phyloP scores from a whole-genome alignment of 495 filamentous ascomycete genomes.

The Hypoxylon subgilvum region DNA sequence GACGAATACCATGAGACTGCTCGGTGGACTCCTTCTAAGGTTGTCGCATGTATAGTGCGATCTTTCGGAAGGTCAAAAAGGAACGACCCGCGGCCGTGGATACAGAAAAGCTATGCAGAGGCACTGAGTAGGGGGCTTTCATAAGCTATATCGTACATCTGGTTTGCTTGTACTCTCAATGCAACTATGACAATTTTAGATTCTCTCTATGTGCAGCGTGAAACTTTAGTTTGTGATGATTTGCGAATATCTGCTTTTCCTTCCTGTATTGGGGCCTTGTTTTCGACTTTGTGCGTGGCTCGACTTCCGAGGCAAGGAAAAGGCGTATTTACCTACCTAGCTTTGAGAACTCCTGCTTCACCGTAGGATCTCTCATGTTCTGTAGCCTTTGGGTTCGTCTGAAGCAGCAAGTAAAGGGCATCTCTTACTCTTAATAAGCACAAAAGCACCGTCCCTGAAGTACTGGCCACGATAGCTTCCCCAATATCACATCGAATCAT shows the following conservation, averaged over 20 bases:
- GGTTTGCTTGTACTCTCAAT: slow-evolving; percentile 37
- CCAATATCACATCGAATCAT: too few relatives aligned
- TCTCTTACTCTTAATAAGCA: too few relatives aligned
- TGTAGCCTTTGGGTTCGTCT: too few relatives aligned
- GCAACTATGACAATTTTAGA: slow-evolving; percentile 38
- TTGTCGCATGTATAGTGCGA: slow-evolving; percentile 36
- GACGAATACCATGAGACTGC: slow-evolving; percentile 42
- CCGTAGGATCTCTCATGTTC: too few relatives aligned
- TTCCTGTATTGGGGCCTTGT: not conserved
- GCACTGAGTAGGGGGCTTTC: slow-evolving; percentile 38
- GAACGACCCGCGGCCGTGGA: slow-evolving; percentile 41
- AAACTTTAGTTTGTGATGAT: not conserved
- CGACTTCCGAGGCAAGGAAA: too few relatives aligned
- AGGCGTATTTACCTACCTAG: too few relatives aligned
- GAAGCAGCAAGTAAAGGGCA: too few relatives aligned
- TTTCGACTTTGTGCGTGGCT: not conserved
- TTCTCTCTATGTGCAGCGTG: slow-evolving; percentile 7
- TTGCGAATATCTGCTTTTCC: too few relatives aligned
- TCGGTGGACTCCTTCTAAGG: slow-evolving; percentile 27
- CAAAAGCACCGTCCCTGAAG: too few relatives aligned
- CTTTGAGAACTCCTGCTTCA: too few relatives aligned
- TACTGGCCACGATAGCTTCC: too few relatives aligned
- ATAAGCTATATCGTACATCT: slow-evolving; percentile 39
- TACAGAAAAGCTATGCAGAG: slow-evolving; percentile 42
- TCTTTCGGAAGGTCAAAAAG: slow-evolving; percentile 34